A percentile compares a stretch with the other conserved stretches of the same genome.
phyloP scores from a whole-genome alignment of 352 stramenopile species.

The Phytophthora agathidicida region DNA sequence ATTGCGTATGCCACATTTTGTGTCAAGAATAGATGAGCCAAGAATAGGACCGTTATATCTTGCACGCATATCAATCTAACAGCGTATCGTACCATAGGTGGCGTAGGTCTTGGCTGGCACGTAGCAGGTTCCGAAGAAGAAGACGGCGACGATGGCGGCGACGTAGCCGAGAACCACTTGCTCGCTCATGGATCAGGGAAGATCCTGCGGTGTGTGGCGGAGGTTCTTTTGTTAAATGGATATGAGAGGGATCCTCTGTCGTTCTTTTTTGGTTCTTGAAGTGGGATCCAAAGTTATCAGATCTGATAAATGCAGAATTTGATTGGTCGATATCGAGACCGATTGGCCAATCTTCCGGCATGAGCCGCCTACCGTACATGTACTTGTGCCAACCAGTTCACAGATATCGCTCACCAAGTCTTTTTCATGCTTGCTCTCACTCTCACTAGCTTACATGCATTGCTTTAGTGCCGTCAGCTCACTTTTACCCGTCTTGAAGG shows the following conservation, averaged over 20 bases:
- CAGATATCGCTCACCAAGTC: too few species aligned
- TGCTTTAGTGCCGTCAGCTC: too few species aligned
- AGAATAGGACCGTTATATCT: neutral
- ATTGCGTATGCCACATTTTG: conserved; percentile 21
- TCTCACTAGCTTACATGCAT: too few species aligned
- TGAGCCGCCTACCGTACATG: too few species aligned
- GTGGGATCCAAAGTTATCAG: conserved; percentile 1
- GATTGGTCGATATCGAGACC: neutral
- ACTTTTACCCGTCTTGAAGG: too few species aligned
- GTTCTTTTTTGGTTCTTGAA: conserved; percentile 5
- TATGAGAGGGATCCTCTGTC: conserved; percentile 1
- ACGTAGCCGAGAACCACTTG: conserved; percentile 61
- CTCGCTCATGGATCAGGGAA: conserved; percentile 22
- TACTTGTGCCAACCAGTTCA: too few species aligned
- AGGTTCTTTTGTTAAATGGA: conserved; percentile 12
- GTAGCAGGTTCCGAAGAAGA: conserved; percentile 89
- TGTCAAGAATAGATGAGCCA: neutral
- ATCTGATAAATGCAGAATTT: too few species aligned
- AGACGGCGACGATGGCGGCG: conserved; percentile 68
- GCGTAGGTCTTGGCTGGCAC: conserved; percentile 83
- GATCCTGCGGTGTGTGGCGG: neutral
- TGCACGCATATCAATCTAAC: too few species aligned
- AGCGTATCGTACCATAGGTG: conserved; percentile 74
- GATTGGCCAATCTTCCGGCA: too few species aligned
- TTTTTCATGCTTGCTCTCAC: too few species aligned